These are phyloP conservation scores for Globisporangium mamillatum DNA, from an alignment of 352 stramenopile species.

Conservation along the genomic window DNA sequence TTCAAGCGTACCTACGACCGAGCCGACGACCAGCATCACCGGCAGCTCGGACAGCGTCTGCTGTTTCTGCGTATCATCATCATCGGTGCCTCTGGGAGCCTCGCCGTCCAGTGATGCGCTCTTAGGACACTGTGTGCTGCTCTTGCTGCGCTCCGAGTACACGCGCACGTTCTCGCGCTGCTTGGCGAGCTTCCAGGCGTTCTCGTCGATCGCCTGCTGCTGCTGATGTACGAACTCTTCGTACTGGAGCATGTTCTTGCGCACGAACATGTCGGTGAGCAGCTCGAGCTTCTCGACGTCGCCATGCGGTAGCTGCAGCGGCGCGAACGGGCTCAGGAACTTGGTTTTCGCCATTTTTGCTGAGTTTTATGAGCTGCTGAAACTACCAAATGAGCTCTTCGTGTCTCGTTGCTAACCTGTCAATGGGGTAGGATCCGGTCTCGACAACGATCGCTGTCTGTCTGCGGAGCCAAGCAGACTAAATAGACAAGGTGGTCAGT, in stretches of 20 bases:
- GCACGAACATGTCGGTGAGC: slow-evolving; percentile 25
- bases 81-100: background rate
- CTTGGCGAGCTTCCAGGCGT: slow-evolving; percentile 33
- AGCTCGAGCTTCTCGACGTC: slow-evolving; percentile 28
- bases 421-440: background rate
- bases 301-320: slow-evolving; percentile 22
- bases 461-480: background rate
- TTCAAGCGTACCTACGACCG: slow-evolving; percentile 18
- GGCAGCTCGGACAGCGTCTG: background rate
- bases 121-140: slow-evolving; percentile 14
- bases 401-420: background rate
- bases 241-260: slow-evolving; percentile 26
- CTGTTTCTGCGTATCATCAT: background rate
- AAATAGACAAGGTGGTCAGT: background rate
- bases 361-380: background rate
- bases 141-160: slow-evolving; percentile 28
- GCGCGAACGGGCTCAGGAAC: slow-evolving; percentile 28
- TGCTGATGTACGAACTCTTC: slow-evolving; percentile 25
- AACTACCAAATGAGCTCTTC: background rate
- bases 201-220: slow-evolving; percentile 24
- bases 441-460: too few species aligned
- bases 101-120: background rate
- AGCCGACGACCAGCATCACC: slow-evolving; percentile 16
- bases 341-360: slow-evolving; percentile 3
- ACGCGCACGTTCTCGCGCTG: slow-evolving; percentile 34